These are phyloP conservation scores for Peniophora sp. DNA, from an alignment of 1,284 basidiomycete genomes.

Conservation along the genomic window DNA sequence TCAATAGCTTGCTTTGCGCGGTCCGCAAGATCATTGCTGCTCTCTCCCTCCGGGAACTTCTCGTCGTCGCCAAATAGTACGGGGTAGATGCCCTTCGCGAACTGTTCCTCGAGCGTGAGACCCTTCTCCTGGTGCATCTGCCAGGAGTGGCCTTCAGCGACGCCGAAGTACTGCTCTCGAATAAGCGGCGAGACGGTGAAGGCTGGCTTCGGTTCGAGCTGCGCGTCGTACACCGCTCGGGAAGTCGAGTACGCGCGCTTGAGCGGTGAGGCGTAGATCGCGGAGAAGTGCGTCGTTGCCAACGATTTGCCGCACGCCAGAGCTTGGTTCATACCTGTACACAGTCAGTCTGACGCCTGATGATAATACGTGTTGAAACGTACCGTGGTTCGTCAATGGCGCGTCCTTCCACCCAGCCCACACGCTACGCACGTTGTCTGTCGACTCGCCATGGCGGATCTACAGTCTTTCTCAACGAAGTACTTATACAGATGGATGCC, in stretches of 20 bases:
- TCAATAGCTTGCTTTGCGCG: conserved; percentile 56
- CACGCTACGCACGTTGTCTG: conserved; percentile 53
- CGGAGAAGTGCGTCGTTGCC: conserved; percentile 46
- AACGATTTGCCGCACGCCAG: conserved; percentile 66
- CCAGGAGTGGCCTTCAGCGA: conserved; percentile 64
- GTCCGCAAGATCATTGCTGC: conserved; percentile 54
- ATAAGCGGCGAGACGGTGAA: conserved; percentile 45
- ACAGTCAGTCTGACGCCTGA: not conserved
- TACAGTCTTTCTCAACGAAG: conserved; percentile 16
- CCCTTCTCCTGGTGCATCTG: conserved; percentile 20
- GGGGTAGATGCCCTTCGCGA: conserved; percentile 45
- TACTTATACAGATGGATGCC: not conserved
- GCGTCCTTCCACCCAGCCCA: conserved; percentile 89
- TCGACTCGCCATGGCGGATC: conserved; percentile 78
- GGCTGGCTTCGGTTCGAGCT: conserved; percentile 44
- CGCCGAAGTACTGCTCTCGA: conserved; percentile 67
- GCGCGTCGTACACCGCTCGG: conserved; percentile 44
- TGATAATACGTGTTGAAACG: conserved; percentile 14
- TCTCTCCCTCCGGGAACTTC: conserved; percentile 69
- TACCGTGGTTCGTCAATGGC: conserved; percentile 77
- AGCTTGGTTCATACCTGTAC: conserved; percentile 74
- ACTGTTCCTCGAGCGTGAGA: conserved; percentile 41
- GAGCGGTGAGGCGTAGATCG: conserved; percentile 76
- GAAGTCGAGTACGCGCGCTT: conserved; percentile 74
- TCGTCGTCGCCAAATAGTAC: conserved; percentile 37